phyloP scores from a whole-genome alignment of 2,329 filamentous ascomycete species.

The Phyllosticta ampelicida region DNA sequence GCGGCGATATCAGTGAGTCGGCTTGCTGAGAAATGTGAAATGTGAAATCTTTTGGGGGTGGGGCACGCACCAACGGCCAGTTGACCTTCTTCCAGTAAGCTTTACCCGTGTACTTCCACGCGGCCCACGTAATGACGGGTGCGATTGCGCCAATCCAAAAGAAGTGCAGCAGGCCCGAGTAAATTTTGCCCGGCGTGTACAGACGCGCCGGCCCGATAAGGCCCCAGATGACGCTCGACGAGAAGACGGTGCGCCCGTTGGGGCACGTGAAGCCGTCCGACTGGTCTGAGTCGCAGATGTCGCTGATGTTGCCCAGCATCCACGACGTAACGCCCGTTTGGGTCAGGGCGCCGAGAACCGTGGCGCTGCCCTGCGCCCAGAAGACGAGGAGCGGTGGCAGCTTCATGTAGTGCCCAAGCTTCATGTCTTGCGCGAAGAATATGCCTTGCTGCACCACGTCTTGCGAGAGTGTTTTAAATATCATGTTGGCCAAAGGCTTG shows the following conservation, averaged over 20 bases:
- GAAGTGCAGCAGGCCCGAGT: constrained; percentile 56
- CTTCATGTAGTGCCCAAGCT: constrained; percentile 42
- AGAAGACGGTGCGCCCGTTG: constrained; percentile 52
- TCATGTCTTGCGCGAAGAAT: constrained; percentile 10
- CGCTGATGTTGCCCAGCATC: constrained; percentile 45
- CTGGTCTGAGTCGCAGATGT: constrained; percentile 44
- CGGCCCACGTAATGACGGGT: constrained; percentile 49
- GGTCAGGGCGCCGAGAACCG: constrained; percentile 55
- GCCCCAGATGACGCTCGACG: constrained; percentile 51
- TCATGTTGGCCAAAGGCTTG: constrained; percentile 58
- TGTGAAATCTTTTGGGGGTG: no score
- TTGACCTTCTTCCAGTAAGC: constrained; percentile 1
- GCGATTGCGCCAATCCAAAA: constrained; percentile 56
- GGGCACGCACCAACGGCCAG: constrained; percentile 6
- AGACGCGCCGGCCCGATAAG: constrained; percentile 60
- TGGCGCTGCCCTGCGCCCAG: constrained; percentile 53
- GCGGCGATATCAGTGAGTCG: background rate
- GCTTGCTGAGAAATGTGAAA: no score
- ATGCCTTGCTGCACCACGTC: constrained; percentile 10
- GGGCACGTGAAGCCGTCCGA: constrained; percentile 44
- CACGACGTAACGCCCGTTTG: constrained; percentile 55
- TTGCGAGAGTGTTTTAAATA: constrained; percentile 17
- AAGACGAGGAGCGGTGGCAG: constrained; percentile 56
- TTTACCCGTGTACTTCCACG: constrained; percentile 50
- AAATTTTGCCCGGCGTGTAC: constrained; percentile 53